These are phyloP conservation scores for Byssoonygena ceratinophila DNA, from an alignment of 2,329 filamentous ascomycete genomes.

Conservation along the genomic window DNA sequence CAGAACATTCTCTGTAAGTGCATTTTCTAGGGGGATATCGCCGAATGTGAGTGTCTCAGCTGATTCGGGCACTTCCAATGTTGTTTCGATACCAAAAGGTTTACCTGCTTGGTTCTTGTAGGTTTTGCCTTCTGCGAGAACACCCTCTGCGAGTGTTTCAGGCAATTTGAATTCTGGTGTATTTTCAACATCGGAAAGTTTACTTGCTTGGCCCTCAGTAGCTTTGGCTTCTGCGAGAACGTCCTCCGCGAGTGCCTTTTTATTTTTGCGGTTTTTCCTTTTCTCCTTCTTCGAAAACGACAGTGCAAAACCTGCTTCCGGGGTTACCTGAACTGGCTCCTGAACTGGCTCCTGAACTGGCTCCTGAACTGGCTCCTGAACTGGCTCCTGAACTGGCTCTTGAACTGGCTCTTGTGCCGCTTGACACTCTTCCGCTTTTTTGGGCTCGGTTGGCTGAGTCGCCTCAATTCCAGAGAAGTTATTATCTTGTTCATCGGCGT, in stretches of 20 bases:
- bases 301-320: not conserved
- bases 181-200: not conserved
- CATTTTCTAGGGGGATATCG: too few species aligned
- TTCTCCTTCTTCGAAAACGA: not conserved
- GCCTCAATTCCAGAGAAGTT: not conserved
- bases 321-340: too few species aligned
- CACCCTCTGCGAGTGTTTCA: not conserved
- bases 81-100: too few species aligned
- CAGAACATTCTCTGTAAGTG: too few species aligned
- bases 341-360: too few species aligned
- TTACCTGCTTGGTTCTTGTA: too few species aligned
- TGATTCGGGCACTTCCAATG: too few species aligned
- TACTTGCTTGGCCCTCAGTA: not conserved
- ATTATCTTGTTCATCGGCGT: not conserved
- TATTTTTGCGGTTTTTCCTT: conserved; percentile 2
- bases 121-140: too few species aligned
- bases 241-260: not conserved
- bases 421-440: not conserved
- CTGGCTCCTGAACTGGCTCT: not conserved
- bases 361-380: too few species aligned
- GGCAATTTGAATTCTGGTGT: not conserved
- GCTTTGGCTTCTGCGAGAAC: not conserved
- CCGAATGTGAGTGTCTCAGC: too few species aligned
- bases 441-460: not conserved
- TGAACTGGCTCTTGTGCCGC: not conserved